phyloP scores from a whole-genome alignment of 352 stramenopile species.

The Phytopythium sindhum region DNA sequence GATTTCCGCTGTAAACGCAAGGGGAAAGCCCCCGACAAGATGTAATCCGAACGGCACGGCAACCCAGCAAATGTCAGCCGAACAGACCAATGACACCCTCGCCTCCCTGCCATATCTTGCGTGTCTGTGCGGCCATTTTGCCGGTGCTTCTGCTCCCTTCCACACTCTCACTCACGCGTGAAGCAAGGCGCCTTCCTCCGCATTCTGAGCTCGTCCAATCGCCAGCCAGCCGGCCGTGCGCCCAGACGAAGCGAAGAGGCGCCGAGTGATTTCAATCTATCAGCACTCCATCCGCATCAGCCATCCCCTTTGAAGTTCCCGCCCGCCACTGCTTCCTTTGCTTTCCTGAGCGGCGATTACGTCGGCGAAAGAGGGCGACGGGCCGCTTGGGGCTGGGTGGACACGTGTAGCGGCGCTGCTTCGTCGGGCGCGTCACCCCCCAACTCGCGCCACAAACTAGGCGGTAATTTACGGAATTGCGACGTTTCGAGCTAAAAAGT shows the following conservation, averaged over 20 bases:
- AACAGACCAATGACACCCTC: background rate
- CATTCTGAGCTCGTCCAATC: background rate
- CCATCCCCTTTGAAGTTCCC: slow-evolving; percentile 7
- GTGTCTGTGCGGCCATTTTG: background rate
- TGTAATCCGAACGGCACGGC: background rate
- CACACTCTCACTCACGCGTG: too few relatives aligned
- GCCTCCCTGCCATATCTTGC: background rate
- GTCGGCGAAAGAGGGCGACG: background rate
- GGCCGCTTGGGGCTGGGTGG: slow-evolving; percentile 2
- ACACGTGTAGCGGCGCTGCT: slow-evolving; percentile 3
- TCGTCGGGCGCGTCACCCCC: slow-evolving; percentile 9
- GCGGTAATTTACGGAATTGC: background rate
- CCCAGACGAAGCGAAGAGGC: background rate
- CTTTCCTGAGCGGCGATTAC: slow-evolving; percentile 1
- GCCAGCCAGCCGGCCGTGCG: too few relatives aligned
- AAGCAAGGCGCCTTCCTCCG: too few relatives aligned
- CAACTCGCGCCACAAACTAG: background rate
- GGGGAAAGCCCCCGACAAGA: background rate
- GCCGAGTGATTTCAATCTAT: background rate
- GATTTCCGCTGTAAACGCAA: background rate
- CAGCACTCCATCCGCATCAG: background rate
- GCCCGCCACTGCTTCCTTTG: background rate
- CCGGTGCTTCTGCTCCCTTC: background rate
- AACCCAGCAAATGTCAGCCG: background rate
- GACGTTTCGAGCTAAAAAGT: background rate